A percentile compares a stretch with the other conserved stretches of the same genome.
phyloP scores from a whole-genome alignment of 2,329 filamentous ascomycete species.

The Chaetomium sp. region DNA sequence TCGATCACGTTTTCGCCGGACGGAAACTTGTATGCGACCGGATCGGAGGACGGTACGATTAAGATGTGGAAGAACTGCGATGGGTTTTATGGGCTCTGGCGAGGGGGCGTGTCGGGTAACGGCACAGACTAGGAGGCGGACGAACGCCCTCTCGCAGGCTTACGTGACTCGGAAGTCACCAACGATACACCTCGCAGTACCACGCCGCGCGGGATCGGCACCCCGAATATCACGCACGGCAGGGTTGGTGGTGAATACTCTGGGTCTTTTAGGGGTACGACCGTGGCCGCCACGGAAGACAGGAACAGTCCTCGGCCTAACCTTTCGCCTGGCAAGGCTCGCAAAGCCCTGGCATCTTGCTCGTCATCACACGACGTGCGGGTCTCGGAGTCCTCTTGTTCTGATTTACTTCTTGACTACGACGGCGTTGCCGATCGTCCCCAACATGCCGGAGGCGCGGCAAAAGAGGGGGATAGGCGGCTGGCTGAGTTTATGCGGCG shows the following conservation, averaged over 20 bases:
- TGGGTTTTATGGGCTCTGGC: slow-evolving; percentile 59
- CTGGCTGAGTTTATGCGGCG: slow-evolving; percentile 19
- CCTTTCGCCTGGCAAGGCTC: slow-evolving; percentile 5
- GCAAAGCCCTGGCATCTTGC: neutral
- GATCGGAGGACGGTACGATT: slow-evolving; percentile 94
- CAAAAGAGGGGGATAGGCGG: slow-evolving; percentile 1
- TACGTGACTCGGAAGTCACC: slow-evolving; percentile 7
- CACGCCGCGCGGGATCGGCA: neutral
- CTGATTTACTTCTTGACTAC: slow-evolving; percentile 1
- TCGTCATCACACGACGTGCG: neutral
- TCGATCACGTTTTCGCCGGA: slow-evolving; percentile 91
- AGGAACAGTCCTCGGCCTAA: slow-evolving; percentile 9
- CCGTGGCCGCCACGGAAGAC: neutral
- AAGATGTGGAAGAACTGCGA: slow-evolving; percentile 78
- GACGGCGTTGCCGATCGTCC: slow-evolving; percentile 6
- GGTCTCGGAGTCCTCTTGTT: slow-evolving; percentile 4
- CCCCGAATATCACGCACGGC: neutral
- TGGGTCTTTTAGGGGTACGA: neutral
- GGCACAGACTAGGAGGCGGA: slow-evolving; percentile 33
- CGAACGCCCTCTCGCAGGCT: slow-evolving; percentile 18
- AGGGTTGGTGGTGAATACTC: no score
- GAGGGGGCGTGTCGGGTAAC: slow-evolving; percentile 36
- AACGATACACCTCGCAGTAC: slow-evolving; percentile 2
- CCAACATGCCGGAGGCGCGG: neutral
- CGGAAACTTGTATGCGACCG: slow-evolving; percentile 91